These are phyloP conservation scores for Myochromella boudieri DNA, from an alignment of 768 basidiomycete genomes.

Conservation along the genomic window DNA sequence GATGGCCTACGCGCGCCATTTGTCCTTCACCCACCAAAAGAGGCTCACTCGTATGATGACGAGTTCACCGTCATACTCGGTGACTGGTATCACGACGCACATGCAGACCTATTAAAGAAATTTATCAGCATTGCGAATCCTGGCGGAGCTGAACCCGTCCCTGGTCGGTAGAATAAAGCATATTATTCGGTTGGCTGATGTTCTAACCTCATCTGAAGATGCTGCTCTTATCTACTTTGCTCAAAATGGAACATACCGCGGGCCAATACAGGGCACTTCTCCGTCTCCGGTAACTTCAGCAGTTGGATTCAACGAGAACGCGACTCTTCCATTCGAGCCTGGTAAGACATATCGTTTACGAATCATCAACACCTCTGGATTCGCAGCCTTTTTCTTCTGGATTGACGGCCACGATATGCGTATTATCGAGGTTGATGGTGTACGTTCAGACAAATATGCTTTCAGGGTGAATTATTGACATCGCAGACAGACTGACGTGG, in stretches of 20 bases:
- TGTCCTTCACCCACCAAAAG: slow-evolving; percentile 67
- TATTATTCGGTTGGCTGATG: background rate
- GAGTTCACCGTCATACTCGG: slow-evolving; percentile 85
- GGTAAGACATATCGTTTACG: slow-evolving; percentile 91
- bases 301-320: slow-evolving; percentile 86
- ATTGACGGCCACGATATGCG: slow-evolving; percentile 87
- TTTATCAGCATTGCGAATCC: slow-evolving; percentile 79
- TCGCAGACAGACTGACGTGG: slow-evolving; percentile 63
- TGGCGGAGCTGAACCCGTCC: slow-evolving; percentile 84
- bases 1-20: slow-evolving; percentile 92
- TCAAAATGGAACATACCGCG: slow-evolving; percentile 70
- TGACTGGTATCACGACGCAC: slow-evolving; percentile 92
- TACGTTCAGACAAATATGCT: slow-evolving; percentile 33
- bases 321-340: slow-evolving; percentile 78
- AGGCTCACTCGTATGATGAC: slow-evolving; percentile 78
- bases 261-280: slow-evolving; percentile 51
- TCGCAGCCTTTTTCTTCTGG: slow-evolving; percentile 81
- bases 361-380: slow-evolving; percentile 79
- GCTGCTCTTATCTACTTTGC: slow-evolving; percentile 83
- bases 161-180: slow-evolving; percentile 43
- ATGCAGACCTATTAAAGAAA: slow-evolving; percentile 54
- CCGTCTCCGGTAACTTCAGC: slow-evolving; percentile 50
- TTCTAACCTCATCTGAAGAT: slow-evolving; percentile 39
- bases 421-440: slow-evolving; percentile 83
- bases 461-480: background rate